phyloP scores from a whole-genome alignment of 495 filamentous ascomycete genomes.

The Penicillium silybi region DNA sequence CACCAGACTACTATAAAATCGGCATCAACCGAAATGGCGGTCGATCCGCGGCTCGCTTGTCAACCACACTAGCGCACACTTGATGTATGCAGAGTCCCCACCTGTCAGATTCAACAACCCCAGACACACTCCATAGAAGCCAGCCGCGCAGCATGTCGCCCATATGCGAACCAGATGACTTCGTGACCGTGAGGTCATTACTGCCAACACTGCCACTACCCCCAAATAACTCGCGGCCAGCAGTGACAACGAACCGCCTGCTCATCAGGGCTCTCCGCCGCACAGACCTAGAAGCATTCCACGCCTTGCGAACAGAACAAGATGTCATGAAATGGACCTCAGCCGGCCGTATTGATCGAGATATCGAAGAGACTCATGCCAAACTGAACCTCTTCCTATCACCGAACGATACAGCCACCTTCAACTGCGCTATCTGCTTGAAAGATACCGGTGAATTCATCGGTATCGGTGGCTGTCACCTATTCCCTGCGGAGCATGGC shows the following conservation, averaged over 20 bases:
- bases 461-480: conserved; percentile 16
- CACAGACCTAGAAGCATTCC: conserved; percentile 10
- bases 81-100: not conserved
- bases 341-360: conserved; percentile 29
- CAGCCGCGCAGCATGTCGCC: not conserved
- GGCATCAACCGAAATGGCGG: not conserved
- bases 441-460: conserved; percentile 15
- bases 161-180: not conserved
- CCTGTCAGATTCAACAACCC: not conserved
- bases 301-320: conserved; percentile 41
- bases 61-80: not conserved
- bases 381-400: conserved; percentile 29
- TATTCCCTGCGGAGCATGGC: conserved; percentile 10
- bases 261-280: not conserved
- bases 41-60: not conserved
- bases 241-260: not conserved
- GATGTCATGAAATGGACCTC: conserved; percentile 50
- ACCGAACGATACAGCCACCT: conserved; percentile 23
- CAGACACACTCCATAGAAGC: not conserved
- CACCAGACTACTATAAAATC: not conserved
- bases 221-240: not conserved
- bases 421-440: conserved; percentile 40
- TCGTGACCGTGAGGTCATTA: not conserved
- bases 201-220: not conserved
- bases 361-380: conserved; percentile 27